Percentiles rank a stretch among this genome's conserved stretches.
Evolutionary conservation across 1,284 basidiomycete genomes (phyloP).

Genomic region (Melampsora larici-populina): DNA sequence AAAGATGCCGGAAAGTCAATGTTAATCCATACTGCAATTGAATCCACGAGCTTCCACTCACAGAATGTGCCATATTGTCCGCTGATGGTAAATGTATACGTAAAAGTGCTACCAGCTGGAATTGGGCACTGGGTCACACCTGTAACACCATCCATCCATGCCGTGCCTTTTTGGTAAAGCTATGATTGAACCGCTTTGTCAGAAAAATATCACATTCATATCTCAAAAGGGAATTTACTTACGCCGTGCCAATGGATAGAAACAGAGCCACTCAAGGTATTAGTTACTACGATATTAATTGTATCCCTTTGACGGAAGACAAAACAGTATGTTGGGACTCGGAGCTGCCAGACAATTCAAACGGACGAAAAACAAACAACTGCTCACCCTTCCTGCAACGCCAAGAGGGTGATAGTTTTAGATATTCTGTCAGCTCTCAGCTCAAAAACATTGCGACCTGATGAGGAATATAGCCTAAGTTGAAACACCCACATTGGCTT

Average conservation of each 20-base stretch:
- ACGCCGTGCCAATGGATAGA: slow-evolving; percentile 53
- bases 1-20: neutral
- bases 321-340: no score
- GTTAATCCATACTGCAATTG: neutral
- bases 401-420: neutral
- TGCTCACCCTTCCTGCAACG: neutral
- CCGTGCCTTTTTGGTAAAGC: slow-evolving; percentile 33
- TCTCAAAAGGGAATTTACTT: slow-evolving; percentile 9
- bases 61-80: slow-evolving; percentile 57
- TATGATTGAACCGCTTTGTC: neutral
- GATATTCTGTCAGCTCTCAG: neutral
- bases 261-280: slow-evolving; percentile 47
- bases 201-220: no score
- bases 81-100: slow-evolving; percentile 58
- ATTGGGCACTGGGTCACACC: slow-evolving; percentile 60
- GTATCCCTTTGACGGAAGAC: slow-evolving; percentile 45
- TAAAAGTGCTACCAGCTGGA: slow-evolving; percentile 57
- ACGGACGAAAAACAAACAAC: neutral
- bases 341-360: no score
- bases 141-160: slow-evolving; percentile 57
- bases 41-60: neutral
- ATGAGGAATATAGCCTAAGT: neutral
- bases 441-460: neutral
- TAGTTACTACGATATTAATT: slow-evolving; percentile 49
- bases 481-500: slow-evolving; percentile 48